These are phyloP conservation scores for Turnera subulata DNA, from an alignment of 345 rosid species.

Conservation along the genomic window DNA sequence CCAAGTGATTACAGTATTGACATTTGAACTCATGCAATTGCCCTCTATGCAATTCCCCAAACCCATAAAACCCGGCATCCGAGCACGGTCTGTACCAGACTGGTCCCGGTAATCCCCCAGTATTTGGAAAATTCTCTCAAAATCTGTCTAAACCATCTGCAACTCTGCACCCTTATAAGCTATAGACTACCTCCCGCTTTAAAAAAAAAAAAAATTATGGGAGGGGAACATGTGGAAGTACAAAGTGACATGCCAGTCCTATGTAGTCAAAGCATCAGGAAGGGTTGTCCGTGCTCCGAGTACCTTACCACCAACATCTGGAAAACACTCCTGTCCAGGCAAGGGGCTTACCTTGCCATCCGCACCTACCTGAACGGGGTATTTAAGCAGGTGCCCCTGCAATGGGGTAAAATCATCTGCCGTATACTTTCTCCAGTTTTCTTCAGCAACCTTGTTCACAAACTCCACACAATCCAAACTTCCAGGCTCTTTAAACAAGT, in stretches of 20 bases:
- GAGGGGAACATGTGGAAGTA: not conserved
- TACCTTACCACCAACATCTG: conserved; percentile 82
- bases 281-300: conserved; percentile 61
- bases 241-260: not conserved
- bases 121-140: too few species aligned
- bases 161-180: too few species aligned
- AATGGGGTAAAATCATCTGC: conserved; percentile 36
- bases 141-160: too few species aligned
- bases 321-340: conserved; percentile 62
- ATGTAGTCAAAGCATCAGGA: conserved; percentile 74
- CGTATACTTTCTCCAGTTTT: conserved; percentile 64
- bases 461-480: conserved; percentile 47
- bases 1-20: too few species aligned
- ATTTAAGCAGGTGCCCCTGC: conserved; percentile 71
- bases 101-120: too few species aligned
- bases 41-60: too few species aligned
- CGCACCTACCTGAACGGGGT: conserved; percentile 53
- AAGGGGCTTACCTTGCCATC: conserved; percentile 51
- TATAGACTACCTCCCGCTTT: too few species aligned
- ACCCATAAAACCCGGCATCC: too few species aligned
- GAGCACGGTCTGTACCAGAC: too few species aligned
- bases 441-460: conserved; percentile 63
- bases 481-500: conserved; percentile 49
- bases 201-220: too few species aligned
- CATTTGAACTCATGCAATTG: too few species aligned